These are phyloP conservation scores for Miscanthus lutarioriparius DNA, from an alignment of 176 grass and related monocot species.

Conservation along the genomic window DNA sequence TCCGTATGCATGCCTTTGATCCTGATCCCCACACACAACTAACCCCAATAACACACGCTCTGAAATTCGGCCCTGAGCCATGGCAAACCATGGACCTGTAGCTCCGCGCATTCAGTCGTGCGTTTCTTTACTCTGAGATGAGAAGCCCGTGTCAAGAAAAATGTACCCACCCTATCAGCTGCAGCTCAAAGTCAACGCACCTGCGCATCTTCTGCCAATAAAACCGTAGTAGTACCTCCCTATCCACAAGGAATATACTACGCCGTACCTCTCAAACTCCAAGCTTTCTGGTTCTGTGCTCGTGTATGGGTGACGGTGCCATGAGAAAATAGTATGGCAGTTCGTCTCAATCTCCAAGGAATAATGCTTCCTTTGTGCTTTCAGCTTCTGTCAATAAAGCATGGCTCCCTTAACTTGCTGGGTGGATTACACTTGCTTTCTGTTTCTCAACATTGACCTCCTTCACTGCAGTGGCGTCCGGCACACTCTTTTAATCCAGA, in stretches of 20 bases:
- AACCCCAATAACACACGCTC: background rate
- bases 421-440: background rate
- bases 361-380: background rate
- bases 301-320: background rate
- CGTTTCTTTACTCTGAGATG: background rate
- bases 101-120: background rate
- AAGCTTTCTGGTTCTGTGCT: background rate
- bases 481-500: background rate
- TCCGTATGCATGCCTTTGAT: background rate
- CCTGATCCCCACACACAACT: no score
- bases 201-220: background rate
- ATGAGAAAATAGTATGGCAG: no score
- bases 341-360: background rate
- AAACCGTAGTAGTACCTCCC: background rate
- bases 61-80: background rate
- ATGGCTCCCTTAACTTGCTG: background rate
- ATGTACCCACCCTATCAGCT: background rate
- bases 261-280: background rate
- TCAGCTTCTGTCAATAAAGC: background rate
- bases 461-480: background rate
- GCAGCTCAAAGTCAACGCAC: background rate
- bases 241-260: no score
- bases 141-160: background rate
- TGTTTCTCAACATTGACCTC: background rate
- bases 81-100: background rate